Conservation (phyloP, 306 rosid genomes). For the Herpetospermum pedunculosum region DNA sequence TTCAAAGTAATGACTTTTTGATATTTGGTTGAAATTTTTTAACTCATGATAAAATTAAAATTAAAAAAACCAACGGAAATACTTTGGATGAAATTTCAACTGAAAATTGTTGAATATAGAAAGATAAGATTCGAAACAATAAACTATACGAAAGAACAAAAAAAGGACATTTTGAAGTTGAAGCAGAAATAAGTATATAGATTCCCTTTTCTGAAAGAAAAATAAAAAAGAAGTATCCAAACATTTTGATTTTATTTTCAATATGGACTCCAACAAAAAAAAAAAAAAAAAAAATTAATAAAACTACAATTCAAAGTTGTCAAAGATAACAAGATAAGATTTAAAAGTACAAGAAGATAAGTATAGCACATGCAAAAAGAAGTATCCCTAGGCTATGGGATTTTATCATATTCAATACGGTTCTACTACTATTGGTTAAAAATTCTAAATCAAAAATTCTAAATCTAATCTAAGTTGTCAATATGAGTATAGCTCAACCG, state of each 20-base stretch:
- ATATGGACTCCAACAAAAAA: not conserved
- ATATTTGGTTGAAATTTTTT: not conserved
- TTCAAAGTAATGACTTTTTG: not conserved
- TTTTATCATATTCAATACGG: not conserved
- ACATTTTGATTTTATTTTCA: not conserved
- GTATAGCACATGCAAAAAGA: not conserved
- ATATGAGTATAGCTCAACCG: no score
- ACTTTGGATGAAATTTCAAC: no score
- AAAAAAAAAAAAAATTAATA: not conserved
- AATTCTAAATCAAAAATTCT: not conserved
- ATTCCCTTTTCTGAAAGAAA: not conserved
- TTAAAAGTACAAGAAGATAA: not conserved
- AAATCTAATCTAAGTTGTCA: no score
- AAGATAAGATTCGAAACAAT: not conserved
- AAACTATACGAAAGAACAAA: not conserved
- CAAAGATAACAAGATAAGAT: not conserved
- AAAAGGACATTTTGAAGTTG: no score
- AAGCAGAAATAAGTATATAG: not conserved
- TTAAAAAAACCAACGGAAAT: no score
- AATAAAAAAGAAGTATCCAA: not conserved
- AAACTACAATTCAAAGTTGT: not conserved
- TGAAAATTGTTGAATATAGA: not conserved
- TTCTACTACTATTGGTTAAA: not conserved
- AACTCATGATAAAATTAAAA: not conserved
- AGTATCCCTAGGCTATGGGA: not conserved